These are phyloP conservation scores for Botryotinia globosa DNA, from an alignment of 2,329 filamentous ascomycete species.

Conservation along the genomic window DNA sequence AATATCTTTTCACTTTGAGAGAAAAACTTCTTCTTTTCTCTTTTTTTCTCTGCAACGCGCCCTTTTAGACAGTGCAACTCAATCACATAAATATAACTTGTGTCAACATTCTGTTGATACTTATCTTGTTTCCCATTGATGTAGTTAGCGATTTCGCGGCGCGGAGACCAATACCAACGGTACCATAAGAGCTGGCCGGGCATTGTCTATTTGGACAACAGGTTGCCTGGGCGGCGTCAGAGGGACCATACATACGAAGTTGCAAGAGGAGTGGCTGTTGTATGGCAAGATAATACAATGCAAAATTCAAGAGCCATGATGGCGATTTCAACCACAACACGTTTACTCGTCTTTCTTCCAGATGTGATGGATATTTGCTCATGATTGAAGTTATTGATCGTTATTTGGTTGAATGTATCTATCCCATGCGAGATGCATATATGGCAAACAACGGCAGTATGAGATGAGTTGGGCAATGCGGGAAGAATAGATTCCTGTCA, in stretches of 20 bases:
- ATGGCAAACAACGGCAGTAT: background rate
- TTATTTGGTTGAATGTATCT: background rate
- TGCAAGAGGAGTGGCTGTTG: background rate
- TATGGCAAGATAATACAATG: background rate
- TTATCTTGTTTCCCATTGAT: slow-evolving; percentile 58
- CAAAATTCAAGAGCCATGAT: background rate
- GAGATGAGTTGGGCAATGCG: background rate
- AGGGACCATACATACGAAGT: slow-evolving; percentile 62
- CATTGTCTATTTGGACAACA: slow-evolving; percentile 42
- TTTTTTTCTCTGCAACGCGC: slow-evolving; percentile 57
- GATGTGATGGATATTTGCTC: background rate
- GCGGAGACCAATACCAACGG: slow-evolving; percentile 53
- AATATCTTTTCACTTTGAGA: slow-evolving; percentile 14
- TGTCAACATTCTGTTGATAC: slow-evolving; percentile 67
- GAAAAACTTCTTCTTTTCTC: slow-evolving; percentile 33
- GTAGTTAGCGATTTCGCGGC: slow-evolving; percentile 57
- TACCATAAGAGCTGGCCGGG: slow-evolving; percentile 59
- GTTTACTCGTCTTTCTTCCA: background rate
- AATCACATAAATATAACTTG: slow-evolving; percentile 56
- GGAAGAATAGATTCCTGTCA: background rate
- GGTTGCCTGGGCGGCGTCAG: slow-evolving; percentile 81
- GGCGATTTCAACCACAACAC: background rate
- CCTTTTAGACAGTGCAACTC: slow-evolving; percentile 83
- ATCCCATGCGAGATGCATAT: background rate
- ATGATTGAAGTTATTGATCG: background rate